Conservation (phyloP, 768 basidiomycete species). For the Termitomyces bulborhizus region DNA sequence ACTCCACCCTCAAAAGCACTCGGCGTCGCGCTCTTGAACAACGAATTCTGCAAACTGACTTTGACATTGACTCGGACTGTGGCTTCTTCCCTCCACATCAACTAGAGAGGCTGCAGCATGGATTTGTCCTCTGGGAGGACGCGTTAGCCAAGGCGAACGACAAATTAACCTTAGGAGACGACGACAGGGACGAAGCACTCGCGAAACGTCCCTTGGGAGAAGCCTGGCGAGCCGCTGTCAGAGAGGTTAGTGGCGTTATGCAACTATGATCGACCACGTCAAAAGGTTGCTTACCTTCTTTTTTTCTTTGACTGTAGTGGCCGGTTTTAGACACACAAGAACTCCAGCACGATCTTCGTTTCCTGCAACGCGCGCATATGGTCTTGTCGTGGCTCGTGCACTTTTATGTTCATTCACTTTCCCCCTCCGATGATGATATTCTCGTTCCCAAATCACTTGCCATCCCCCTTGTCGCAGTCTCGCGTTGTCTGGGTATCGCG, state of each 20-base stretch:
- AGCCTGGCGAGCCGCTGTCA: conserved; percentile 60
- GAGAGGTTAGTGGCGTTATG: conserved; percentile 42
- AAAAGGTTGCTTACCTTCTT: conserved; percentile 9
- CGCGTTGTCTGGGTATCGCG: conserved; percentile 73
- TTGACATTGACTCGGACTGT: conserved; percentile 54
- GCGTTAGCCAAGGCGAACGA: conserved; percentile 50
- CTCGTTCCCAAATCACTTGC: conserved; percentile 73
- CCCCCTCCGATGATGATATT: conserved; percentile 35
- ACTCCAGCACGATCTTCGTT: conserved; percentile 49
- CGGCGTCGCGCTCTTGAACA: conserved; percentile 25
- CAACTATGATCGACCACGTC: conserved; percentile 1
- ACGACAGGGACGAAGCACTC: conserved; percentile 40
- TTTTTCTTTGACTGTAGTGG: conserved; percentile 42
- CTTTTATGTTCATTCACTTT: conserved; percentile 84
- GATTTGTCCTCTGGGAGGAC: conserved; percentile 67
- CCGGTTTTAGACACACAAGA: conserved; percentile 54
- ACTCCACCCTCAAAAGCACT: conserved; percentile 31
- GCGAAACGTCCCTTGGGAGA: conserved; percentile 50
- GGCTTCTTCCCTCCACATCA: conserved; percentile 81
- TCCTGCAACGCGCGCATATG: conserved; percentile 79
- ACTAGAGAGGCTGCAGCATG: conserved; percentile 45
- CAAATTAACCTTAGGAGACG: conserved; percentile 52
- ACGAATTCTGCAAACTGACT: conserved; percentile 33
- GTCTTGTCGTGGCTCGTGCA: conserved; percentile 87
- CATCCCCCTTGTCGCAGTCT: conserved; percentile 72